phyloP scores from a whole-genome alignment of 257 asterid genomes.

The Solanum sejunctum region DNA sequence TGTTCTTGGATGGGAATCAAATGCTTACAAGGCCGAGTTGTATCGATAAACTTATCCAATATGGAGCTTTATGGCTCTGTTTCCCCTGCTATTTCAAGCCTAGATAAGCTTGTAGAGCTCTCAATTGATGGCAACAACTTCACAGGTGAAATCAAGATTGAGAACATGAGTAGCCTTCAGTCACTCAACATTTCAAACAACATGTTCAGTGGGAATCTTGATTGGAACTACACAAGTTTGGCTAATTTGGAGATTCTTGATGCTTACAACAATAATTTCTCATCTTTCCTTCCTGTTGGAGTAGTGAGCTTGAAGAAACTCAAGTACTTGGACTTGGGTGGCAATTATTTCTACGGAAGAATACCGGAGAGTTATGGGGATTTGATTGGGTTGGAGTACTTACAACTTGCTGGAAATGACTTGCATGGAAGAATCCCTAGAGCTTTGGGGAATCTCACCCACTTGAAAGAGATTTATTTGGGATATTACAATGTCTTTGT shows the following conservation, averaged over 20 bases:
- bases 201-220: conserved; percentile 45
- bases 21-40: conserved; percentile 48
- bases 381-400: conserved; percentile 47
- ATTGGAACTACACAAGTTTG: conserved; percentile 71
- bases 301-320: conserved; percentile 39
- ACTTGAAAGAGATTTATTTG: conserved; percentile 65
- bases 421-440: conserved; percentile 62
- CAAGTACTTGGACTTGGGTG: conserved; percentile 73
- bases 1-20: conserved; percentile 74
- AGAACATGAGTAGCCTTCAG: conserved; percentile 41
- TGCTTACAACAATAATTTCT: conserved; percentile 73
- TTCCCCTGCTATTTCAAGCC: conserved; percentile 49
- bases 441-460: conserved; percentile 70
- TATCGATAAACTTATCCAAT: conserved; percentile 50
- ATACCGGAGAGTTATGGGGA: conserved; percentile 56
- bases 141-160: conserved; percentile 75
- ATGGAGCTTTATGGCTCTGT: conserved; percentile 70
- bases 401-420: conserved; percentile 71
- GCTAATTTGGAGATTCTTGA: conserved; percentile 52
- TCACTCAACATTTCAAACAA: conserved; percentile 71
- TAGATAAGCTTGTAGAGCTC: conserved; percentile 52
- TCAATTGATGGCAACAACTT: conserved; percentile 84
- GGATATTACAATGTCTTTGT: conserved; percentile 54
- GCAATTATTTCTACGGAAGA: conserved; percentile 58
- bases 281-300: conserved; percentile 61